These are phyloP conservation scores for Hansfordia pulvinata DNA, from an alignment of 2,329 filamentous ascomycete genomes.

Conservation along the genomic window DNA sequence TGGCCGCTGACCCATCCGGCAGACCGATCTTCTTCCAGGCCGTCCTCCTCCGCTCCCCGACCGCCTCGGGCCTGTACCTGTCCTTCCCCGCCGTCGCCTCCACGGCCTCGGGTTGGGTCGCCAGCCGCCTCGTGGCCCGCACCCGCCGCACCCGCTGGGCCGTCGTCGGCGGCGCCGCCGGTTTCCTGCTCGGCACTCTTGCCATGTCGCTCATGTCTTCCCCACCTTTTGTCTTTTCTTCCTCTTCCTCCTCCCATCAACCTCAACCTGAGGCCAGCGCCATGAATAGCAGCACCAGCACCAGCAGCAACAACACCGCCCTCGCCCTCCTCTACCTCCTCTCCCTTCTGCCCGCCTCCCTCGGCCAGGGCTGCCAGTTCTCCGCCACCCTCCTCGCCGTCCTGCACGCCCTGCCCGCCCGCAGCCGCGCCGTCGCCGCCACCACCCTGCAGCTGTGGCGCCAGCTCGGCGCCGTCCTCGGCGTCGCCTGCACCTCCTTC, in stretches of 20 bases:
- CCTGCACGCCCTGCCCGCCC: constrained; percentile 42
- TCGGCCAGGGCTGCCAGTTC: constrained; percentile 52
- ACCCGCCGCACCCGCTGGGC: constrained; percentile 47
- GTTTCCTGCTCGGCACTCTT: constrained; percentile 36
- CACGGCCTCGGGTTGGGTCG: constrained; percentile 38
- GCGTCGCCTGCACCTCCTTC: constrained; percentile 58
- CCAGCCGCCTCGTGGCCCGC: constrained; percentile 48
- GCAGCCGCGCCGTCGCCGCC: constrained; percentile 55
- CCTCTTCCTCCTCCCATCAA: no score
- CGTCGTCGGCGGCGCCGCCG: constrained; percentile 32
- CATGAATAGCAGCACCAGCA: no score
- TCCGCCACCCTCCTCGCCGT: constrained; percentile 50
- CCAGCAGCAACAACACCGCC: no score
- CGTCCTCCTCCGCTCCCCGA: constrained; percentile 56
- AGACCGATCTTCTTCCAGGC: constrained; percentile 67
- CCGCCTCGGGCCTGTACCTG: constrained; percentile 58
- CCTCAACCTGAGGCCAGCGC: no score
- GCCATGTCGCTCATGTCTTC: no score
- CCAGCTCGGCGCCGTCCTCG: constrained; percentile 57
- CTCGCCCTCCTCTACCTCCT: constrained; percentile 43
- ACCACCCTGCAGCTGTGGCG: constrained; percentile 61
- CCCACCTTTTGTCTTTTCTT: no score
- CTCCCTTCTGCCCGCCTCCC: constrained; percentile 38
- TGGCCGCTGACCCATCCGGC: constrained; percentile 24
- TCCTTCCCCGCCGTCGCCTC: constrained; percentile 46